Evolutionary conservation across 208 protist genomes (phyloP), one percentile per base, ranked within the genome.

Genomic region (Trypanosoma melophagium): DNA sequence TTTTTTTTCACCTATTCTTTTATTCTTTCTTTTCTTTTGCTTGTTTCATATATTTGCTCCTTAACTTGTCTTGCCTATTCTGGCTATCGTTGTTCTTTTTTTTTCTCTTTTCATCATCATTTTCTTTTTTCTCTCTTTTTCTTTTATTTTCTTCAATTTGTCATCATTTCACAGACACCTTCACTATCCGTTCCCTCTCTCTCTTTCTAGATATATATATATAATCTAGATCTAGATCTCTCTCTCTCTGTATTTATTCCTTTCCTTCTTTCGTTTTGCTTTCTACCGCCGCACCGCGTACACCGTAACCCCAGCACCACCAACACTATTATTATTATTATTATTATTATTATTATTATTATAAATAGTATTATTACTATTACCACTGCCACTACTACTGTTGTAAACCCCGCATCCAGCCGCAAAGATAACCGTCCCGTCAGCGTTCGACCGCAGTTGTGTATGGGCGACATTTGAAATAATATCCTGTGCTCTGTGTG

Each of bases 391-490:
- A n/a, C n/a, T n/a, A n/a, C n/a, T n/a, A n/a, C n/a, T n/a, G n/a
- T n/a, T n/a, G n/a, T n/a, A n/a, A n/a, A n/a, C n/a, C n/a, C n/a
- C n/a, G 13, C 42, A 2, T 47, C 64, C 69, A 13, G 74, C 74
- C 16, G 70, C 81, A 58, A 87, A 87, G 24, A 87, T 22, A 16
- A 79, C 60, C 5, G 57, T 72, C 45, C 69, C 72, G 28, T 71
- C 68, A 28, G 67, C 19, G 60, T 87, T 87, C 12, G 69, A 14
- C 10, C 60, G 47, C 12, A 87, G 42, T 60, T 79, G 65, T 41
- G 80, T 82, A 66, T 69, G 81, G 14, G 61, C 68, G 16, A 69
- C 60, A 73, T 86, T 86, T 13, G 80, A 64, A 28, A 81, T 40
- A 14, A 86, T 59, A 53, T 86, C 80, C 17, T 77, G 58, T 24